Base-by-base conservation (phyloP, 768 basidiomycete species). In the Lactarius evosmus region DNA sequence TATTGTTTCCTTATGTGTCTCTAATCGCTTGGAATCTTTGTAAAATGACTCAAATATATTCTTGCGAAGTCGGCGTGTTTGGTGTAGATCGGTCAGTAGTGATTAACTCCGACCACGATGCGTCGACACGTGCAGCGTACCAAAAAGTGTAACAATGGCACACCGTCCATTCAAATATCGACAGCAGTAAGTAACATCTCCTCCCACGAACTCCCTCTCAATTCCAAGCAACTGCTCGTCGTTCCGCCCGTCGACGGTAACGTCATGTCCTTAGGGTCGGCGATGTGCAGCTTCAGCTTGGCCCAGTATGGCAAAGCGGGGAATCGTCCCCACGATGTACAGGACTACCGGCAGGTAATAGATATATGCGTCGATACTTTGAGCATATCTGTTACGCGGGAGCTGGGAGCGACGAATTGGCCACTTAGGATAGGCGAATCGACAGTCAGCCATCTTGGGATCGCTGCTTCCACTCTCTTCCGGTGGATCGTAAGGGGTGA, bases 101-200 rank as follows among this genome's bases (percentile, higher is more conserved):
- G 25, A 59, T 51, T 7, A 49, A 41, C 22, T 46, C 11, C 41
- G 11, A n/a, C 9, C 41, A 1, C 9, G 1, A 40, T 19, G 41
- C 41, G 36, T 54, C 16, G 53, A n/a, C 53, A 54, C 33, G 19
- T 57, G 38, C 2, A 29, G 46, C 22, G n/a, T 51, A 25, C 49
- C 17, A 59, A 51, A 59, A 34, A 22, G 58, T 60, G 49, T 38
- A 40, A 60, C 58, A 51, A 59, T 51, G 4, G 46, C 58, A 11
- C 5, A 27, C 27, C 9, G 32, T 30, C 14, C 49, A 36, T 38
- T 51, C 34, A 60, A 38, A 51, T 29, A 51, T 25, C 22, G n/a
- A 55, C 33, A 12, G 34, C 34, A 25, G 19, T 30, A 14, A 38
- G 22, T 8, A 38, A 2, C 46, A 32, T 29, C 44, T 34, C 44